Conservation (phyloP, 2,329 filamentous ascomycete species). For the Anisogramma anomala region DNA sequence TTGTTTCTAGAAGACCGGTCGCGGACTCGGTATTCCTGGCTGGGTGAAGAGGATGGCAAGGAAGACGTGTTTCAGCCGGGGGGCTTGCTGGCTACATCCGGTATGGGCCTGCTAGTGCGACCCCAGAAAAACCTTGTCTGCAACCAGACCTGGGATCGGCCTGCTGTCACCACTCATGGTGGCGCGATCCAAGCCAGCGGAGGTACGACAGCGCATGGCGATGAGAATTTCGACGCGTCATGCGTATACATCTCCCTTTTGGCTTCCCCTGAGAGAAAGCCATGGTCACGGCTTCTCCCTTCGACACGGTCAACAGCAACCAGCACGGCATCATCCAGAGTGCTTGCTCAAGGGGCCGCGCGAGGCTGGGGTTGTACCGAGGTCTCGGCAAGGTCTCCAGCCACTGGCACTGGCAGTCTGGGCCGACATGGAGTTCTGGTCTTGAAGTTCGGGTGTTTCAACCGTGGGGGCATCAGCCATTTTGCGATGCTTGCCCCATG, state of each 20-base stretch:
- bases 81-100: conserved; percentile 27
- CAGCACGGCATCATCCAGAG: background rate
- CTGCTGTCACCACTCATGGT: background rate
- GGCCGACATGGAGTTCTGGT: too few relatives aligned
- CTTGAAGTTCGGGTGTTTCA: too few relatives aligned
- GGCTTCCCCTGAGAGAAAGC: conserved; percentile 2
- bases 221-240: conserved; percentile 12
- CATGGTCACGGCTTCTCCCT: conserved; percentile 6
- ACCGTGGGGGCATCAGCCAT: too few relatives aligned
- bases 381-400: too few relatives aligned
- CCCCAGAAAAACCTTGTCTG: conserved; percentile 11
- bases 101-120: conserved; percentile 23
- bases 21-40: too few relatives aligned
- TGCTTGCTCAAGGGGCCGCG: too few relatives aligned
- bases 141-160: conserved; percentile 9
- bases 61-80: conserved; percentile 40
- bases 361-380: too few relatives aligned
- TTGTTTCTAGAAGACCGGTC: conserved; percentile 35
- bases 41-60: too few relatives aligned
- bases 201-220: conserved; percentile 16
- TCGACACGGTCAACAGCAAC: background rate
- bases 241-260: conserved; percentile 7
- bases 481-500: too few relatives aligned
- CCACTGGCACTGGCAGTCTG: too few relatives aligned
- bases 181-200: conserved; percentile 16